phyloP scores from a whole-genome alignment of 768 basidiomycete genomes.

The Tulasnella sp. region DNA sequence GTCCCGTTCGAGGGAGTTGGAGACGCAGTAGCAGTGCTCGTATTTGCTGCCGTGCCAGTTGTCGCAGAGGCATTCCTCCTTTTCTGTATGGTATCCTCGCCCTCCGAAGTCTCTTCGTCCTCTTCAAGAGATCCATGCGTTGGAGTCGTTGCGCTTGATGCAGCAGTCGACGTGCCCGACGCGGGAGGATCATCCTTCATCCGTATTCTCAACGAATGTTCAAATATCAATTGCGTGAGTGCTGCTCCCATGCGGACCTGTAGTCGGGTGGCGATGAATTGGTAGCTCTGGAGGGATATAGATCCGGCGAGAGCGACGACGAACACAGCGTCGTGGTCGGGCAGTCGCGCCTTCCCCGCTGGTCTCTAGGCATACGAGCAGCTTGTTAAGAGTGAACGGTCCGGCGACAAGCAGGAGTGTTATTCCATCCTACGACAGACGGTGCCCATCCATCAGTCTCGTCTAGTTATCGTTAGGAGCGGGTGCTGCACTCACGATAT shows the following conservation, averaged over 20 bases:
- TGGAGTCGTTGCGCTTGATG: too few species aligned
- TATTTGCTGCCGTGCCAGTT: too few species aligned
- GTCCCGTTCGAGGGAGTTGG: not conserved
- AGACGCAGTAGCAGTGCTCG: not conserved
- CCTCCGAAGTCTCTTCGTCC: too few species aligned
- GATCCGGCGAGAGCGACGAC: slow-evolving; percentile 24
- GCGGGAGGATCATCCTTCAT: slow-evolving; percentile 36
- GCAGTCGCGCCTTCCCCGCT: slow-evolving; percentile 36
- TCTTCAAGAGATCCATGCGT: too few species aligned
- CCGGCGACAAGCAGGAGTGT: slow-evolving; percentile 1
- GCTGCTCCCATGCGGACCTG: slow-evolving; percentile 41
- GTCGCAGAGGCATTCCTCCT: too few species aligned
- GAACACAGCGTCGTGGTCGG: slow-evolving; percentile 37
- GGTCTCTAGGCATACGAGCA: slow-evolving; percentile 42
- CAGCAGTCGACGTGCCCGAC: too few species aligned
- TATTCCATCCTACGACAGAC: slow-evolving; percentile 13
- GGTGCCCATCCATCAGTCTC: not conserved
- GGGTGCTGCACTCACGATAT: slow-evolving; percentile 20
- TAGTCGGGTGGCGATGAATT: slow-evolving; percentile 35
- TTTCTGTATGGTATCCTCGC: too few species aligned
- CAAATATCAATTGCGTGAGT: slow-evolving; percentile 60
- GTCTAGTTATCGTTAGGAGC: not conserved
- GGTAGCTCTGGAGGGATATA: slow-evolving; percentile 44
- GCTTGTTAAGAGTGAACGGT: slow-evolving; percentile 18
- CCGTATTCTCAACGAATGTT: slow-evolving; percentile 63